These are phyloP conservation scores for Sporisorium graminicola DNA, from an alignment of 1,284 basidiomycete species.

Conservation along the genomic window DNA sequence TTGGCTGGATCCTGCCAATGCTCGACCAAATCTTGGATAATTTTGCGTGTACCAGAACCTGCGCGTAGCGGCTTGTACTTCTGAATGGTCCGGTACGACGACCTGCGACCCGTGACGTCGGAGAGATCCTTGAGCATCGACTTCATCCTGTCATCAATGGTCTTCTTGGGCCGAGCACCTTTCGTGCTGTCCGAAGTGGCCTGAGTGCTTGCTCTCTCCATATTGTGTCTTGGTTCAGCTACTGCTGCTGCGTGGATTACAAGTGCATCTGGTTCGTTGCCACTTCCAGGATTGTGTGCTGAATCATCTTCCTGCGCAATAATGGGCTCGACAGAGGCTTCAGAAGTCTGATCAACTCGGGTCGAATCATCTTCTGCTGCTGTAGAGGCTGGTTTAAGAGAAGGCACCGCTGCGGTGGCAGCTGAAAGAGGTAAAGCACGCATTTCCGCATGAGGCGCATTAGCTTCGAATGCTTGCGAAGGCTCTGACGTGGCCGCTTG, in stretches of 20 bases:
- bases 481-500: not conserved
- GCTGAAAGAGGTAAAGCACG: not conserved
- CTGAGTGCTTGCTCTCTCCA: conserved; percentile 9
- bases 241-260: not conserved
- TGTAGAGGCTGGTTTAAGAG: not conserved
- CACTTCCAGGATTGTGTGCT: not conserved
- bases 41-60: conserved; percentile 10
- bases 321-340: not conserved
- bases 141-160: conserved; percentile 32
- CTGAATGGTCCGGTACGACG: conserved; percentile 34
- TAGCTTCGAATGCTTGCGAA: too few relatives aligned
- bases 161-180: conserved; percentile 12
- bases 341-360: not conserved
- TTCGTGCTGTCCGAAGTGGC: conserved; percentile 13
- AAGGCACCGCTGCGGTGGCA: not conserved
- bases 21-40: conserved; percentile 28
- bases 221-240: not conserved
- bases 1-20: conserved; percentile 39
- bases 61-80: conserved; percentile 19
- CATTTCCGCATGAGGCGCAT: not conserved
- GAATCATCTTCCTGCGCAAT: not conserved
- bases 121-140: conserved; percentile 29
- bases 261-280: not conserved
- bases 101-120: conserved; percentile 14
- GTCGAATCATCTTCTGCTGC: not conserved